phyloP scores from a whole-genome alignment of 306 rosid species.

The Rosa lucieae region DNA sequence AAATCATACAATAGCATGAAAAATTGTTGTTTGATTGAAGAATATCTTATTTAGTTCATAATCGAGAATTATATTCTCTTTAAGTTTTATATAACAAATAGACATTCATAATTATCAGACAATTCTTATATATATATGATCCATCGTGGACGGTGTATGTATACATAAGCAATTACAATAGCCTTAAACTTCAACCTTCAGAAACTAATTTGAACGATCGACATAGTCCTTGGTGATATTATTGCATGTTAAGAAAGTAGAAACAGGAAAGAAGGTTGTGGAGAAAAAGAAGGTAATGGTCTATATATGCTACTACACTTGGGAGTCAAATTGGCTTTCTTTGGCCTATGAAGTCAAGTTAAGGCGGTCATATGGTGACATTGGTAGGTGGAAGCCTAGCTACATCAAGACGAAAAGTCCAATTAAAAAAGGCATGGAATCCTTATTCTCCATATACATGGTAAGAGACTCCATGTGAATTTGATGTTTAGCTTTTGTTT shows the following conservation, averaged over 20 bases:
- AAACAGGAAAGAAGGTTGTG: neutral
- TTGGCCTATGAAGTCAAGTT: neutral
- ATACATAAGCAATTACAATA: no score
- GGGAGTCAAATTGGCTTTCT: neutral
- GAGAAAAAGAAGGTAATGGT: neutral
- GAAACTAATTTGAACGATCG: neutral
- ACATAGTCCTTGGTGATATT: neutral
- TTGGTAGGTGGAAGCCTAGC: neutral
- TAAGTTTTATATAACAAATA: no score
- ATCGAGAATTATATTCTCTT: no score
- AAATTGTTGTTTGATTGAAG: no score
- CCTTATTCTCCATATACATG: neutral
- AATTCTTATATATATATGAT: no score
- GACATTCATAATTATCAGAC: no score
- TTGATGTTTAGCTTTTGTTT: slow-evolving; percentile 1
- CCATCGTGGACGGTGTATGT: no score
- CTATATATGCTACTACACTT: neutral
- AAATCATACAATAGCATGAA: no score
- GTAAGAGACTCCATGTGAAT: neutral
- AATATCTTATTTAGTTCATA: no score
- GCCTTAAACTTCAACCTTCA: neutral
- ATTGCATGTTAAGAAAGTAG: neutral
- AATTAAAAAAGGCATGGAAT: neutral
- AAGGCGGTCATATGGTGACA: neutral
- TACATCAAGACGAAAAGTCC: neutral